Evolutionary conservation across 495 filamentous ascomycete species (phyloP).

Genomic region (Aspergillus coremiiformis): DNA sequence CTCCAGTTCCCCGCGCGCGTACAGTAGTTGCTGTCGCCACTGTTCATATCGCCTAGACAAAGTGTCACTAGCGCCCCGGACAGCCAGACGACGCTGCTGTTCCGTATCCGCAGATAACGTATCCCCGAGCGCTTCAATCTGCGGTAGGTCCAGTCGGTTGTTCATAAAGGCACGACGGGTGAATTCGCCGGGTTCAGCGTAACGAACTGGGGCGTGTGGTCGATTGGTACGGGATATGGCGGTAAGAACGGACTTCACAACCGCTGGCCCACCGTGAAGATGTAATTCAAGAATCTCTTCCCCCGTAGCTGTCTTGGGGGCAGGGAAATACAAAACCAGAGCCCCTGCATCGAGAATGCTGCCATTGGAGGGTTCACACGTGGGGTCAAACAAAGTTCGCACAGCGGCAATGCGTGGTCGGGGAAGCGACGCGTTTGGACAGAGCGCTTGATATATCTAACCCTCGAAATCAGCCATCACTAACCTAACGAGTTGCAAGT

Average conservation of each 20-base stretch:
- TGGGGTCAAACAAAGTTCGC: conserved; percentile 67
- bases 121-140: conserved; percentile 87
- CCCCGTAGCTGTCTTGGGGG: conserved; percentile 77
- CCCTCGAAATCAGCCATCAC: background rate
- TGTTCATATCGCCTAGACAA: conserved; percentile 73
- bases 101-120: conserved; percentile 83
- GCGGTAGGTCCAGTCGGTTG: conserved; percentile 75
- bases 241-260: conserved; percentile 73
- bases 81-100: conserved; percentile 80
- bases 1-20: conserved; percentile 85
- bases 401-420: conserved; percentile 70
- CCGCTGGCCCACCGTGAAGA: conserved; percentile 85
- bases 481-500: background rate
- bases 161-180: conserved; percentile 90
- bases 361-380: conserved; percentile 24
- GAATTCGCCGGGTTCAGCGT: conserved; percentile 94
- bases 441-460: conserved; percentile 72
- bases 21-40: conserved; percentile 71
- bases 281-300: conserved; percentile 91
- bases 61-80: conserved; percentile 63
- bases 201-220: conserved; percentile 50
- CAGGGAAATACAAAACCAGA: conserved; percentile 80
- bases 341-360: conserved; percentile 72
- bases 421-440: conserved; percentile 55
- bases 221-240: conserved; percentile 54